Evolutionary conservation across 2,329 filamentous ascomycete species (phyloP), one percentile per base, ranked within the genome.

Genomic region (Cladosporium colombiae): DNA sequence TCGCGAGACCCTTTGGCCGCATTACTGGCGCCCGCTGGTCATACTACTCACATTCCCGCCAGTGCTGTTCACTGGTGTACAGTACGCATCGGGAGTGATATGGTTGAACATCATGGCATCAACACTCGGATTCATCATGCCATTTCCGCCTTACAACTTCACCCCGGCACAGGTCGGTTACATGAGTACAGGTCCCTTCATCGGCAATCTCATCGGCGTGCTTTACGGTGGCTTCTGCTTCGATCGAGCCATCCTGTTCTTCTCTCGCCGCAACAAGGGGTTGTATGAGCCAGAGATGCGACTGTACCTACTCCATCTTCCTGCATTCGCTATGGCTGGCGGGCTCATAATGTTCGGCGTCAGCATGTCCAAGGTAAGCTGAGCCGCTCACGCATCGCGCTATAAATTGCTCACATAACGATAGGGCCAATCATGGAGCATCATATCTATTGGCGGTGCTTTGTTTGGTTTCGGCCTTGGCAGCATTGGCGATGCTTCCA

Each of bases 161-260:
- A 77, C 76, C 23, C 76, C 81, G 13, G 78, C 78, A 10, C 72
- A 81, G 65, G 80, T 80, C 0, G 83, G 83, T 0, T 76, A 84
- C 44, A 81, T 83, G 65, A 81, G 80, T 35, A 75, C 85, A 25
- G 81, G 82, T 0, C 81, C 82, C 0, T 81, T 84, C 68, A 63
- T 73, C 29, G 71, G 71, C 1, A 64, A 64, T 21, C 11, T 68
- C n/a, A 58, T 70, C 25, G 71, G 67, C 10, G 63, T 69, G 1
- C 50, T 68, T 29, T 68, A 65, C 53, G 62, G 66, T 5, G 56
- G 60, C 18, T 64, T 66, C 13, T 29, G 61, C 21, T 68, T 61
- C 27, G 70, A 73, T 55, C 61, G 67, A 18, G 59, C 71, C 11
- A 68, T 67, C 14, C 31, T 72, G 7, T 66, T 63, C 27, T 64